Base-by-base conservation (phyloP, 148 eudicot genomes). In the Nepenthes mirabilis region DNA sequence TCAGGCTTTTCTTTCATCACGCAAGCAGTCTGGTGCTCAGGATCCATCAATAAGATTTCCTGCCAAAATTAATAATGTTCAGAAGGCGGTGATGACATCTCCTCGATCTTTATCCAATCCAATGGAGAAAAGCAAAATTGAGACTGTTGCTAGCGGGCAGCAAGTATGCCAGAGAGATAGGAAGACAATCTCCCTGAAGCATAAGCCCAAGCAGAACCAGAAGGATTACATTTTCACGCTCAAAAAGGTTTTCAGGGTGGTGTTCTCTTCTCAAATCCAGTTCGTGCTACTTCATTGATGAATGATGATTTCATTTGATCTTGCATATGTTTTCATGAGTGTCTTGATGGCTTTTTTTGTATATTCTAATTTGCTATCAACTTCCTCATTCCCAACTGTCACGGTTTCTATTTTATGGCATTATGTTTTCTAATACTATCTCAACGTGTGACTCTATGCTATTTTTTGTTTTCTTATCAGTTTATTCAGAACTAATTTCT, bases 261-360 rank as follows among this genome's bases (percentile, higher is more conserved):
- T 52, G 33, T 60, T 55, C 35, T 72, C 47, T 34, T 52, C 73
- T 58, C 63, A 13, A 78, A 84, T 60, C 6, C 13, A 91, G 87
- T 60, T 9, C 54, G 23, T 48, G 3, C 58, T 37, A 11, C 60
- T 32, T 65, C 49, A 40, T 55, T 40, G 23, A 34, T 61, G 56
- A 33, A 23, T 63, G 35, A 68, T 58, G 36, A 13, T 37, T 49
- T 7, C 48, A 60, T 60, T 60, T 33, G 34, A 12, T 34, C 11
- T 47, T 60, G 2, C 34, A 1, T 47, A 55, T 10, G 14, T 49
- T 49, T 49, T 12, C 12, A 11, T n/a, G 45, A 40, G 45, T 40
- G 45, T 3, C 45, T 40, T 40, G 45, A 40, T 40, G 45, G 6
- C 0, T 4, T 40, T 40, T 40, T 8, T 40, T 3, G 45, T 40